phyloP scores from a whole-genome alignment of 139 green algal genomes.

The Nannochloris sp. region DNA sequence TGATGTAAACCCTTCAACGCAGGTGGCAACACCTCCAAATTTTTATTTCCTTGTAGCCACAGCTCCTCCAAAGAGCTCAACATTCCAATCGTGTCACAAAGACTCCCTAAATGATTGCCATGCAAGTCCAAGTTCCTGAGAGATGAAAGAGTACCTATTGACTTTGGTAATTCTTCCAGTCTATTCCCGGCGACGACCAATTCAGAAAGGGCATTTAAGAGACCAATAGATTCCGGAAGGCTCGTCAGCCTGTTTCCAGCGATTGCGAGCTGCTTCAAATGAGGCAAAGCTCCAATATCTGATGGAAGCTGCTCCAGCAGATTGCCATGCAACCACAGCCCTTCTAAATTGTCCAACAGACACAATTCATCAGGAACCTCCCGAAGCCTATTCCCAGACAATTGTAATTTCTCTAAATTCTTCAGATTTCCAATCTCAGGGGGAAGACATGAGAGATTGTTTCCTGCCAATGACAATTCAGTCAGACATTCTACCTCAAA shows the following conservation, averaged over 20 bases:
- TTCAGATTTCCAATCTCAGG: constrained; percentile 26
- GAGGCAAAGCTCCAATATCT: constrained; percentile 34
- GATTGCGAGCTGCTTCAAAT: constrained; percentile 44
- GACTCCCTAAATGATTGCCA: constrained; percentile 40
- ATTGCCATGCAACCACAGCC: constrained; percentile 63
- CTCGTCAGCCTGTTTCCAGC: constrained; percentile 38
- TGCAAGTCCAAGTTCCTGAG: constrained; percentile 44
- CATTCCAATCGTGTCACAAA: constrained; percentile 29
- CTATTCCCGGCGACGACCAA: constrained; percentile 48
- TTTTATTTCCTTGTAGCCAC: constrained; percentile 52
- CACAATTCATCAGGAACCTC: constrained; percentile 36
- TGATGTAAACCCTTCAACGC: constrained; percentile 16
- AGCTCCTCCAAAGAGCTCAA: constrained; percentile 39
- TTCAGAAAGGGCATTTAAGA: constrained; percentile 31
- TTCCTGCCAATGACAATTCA: constrained; percentile 62
- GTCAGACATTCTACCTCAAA: constrained; percentile 35
- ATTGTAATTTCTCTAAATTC: constrained; percentile 45
- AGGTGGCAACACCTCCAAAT: constrained; percentile 36
- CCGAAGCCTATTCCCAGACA: constrained; percentile 62
- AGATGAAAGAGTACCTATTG: constrained; percentile 28
- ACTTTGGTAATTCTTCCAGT: constrained; percentile 40
- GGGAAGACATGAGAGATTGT: constrained; percentile 40
- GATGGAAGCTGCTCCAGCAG: constrained; percentile 43
- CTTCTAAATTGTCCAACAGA: constrained; percentile 38
- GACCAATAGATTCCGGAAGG: constrained; percentile 33